phyloP scores from a whole-genome alignment of 2,329 filamentous ascomycete genomes.

The Coniosporium tulheliwenetii region DNA sequence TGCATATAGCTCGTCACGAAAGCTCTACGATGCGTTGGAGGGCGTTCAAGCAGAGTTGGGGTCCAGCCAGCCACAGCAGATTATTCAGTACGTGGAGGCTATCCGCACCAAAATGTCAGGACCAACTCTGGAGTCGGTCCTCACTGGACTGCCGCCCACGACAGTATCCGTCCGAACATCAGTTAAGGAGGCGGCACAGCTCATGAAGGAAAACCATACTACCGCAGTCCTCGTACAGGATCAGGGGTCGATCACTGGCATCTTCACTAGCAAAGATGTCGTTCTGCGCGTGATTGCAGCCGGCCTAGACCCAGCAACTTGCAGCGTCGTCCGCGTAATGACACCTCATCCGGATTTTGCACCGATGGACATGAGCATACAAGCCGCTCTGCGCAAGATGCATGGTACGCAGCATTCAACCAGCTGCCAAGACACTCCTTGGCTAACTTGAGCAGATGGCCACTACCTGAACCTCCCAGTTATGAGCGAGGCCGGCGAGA shows the following conservation, averaged over 20 bases:
- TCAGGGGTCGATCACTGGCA: conserved; percentile 92
- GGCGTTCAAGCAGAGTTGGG: conserved; percentile 95
- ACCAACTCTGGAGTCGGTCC: conserved; percentile 83
- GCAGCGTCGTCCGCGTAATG: conserved; percentile 97
- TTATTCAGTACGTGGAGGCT: conserved; percentile 97
- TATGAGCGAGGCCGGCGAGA: conserved; percentile 94
- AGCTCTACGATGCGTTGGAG: conserved; percentile 92
- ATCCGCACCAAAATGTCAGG: conserved; percentile 94
- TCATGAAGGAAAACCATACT: conserved; percentile 99
- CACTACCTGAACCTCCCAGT: conserved; percentile 97
- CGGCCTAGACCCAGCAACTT: conserved; percentile 81
- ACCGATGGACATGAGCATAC: conserved; percentile 97
- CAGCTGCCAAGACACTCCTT: neutral
- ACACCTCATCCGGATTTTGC: conserved; percentile 98
- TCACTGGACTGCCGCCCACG: conserved; percentile 81
- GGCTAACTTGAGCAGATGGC: conserved; percentile 47
- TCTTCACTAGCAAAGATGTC: conserved; percentile 98
- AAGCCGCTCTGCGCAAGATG: conserved; percentile 96
- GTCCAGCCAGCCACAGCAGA: conserved; percentile 90
- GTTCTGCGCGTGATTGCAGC: conserved; percentile 95
- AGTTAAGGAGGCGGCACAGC: conserved; percentile 81
- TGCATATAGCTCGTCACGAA: conserved; percentile 93
- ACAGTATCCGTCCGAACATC: conserved; percentile 93
- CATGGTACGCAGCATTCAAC: conserved; percentile 52
- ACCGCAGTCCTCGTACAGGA: conserved; percentile 94